Conservation (phyloP, 2,329 filamentous ascomycete species). For the Fusarium decemcellulare region DNA sequence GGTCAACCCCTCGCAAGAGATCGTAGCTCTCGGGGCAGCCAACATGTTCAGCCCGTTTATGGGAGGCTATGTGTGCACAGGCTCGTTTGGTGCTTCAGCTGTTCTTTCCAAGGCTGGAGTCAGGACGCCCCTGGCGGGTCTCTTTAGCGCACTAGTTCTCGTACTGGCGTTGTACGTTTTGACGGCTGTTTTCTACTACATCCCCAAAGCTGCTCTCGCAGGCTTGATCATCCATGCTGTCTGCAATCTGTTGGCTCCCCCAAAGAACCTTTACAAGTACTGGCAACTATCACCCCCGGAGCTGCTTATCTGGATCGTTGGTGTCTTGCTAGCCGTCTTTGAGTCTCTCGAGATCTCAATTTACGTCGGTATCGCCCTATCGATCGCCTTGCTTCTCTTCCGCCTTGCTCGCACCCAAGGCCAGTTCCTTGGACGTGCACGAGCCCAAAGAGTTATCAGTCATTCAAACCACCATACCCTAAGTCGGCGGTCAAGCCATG, state of each 20-base stretch:
- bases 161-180: conserved; percentile 84
- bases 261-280: conserved; percentile 82
- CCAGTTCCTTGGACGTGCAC: conserved; percentile 60
- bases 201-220: conserved; percentile 78
- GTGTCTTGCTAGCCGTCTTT: conserved; percentile 73
- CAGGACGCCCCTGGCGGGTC: conserved; percentile 81
- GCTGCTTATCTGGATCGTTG: conserved; percentile 80
- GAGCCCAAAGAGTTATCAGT: conserved; percentile 30
- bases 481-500: background rate
- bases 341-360: conserved; percentile 65
- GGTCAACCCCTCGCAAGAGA: conserved; percentile 83
- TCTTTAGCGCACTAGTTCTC: conserved; percentile 83
- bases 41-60: conserved; percentile 84
- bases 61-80: conserved; percentile 65
- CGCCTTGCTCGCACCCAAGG: conserved; percentile 63
- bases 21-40: conserved; percentile 82
- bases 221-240: conserved; percentile 90
- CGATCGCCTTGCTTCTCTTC: conserved; percentile 59
- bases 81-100: conserved; percentile 76
- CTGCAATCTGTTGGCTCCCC: conserved; percentile 80
- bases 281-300: conserved; percentile 84
- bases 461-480: background rate
- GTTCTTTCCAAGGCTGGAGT: conserved; percentile 90
- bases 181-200: conserved; percentile 85
- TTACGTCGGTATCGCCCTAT: conserved; percentile 62